Conservation (phyloP, 345 rosid genomes). For the Eucalyptus coolabah region DNA sequence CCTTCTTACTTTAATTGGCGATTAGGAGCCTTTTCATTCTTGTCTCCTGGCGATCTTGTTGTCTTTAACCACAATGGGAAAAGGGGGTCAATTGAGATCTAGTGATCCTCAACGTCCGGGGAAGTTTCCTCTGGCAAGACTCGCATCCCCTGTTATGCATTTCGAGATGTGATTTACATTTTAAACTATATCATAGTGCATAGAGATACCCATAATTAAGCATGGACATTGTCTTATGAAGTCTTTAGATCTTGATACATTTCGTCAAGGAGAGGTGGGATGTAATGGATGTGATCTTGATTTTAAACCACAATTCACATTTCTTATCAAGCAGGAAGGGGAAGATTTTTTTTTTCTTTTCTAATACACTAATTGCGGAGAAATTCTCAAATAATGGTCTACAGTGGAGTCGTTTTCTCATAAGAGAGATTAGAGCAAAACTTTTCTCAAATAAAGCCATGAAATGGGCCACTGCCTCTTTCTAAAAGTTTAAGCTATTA, state of each 20-base stretch:
- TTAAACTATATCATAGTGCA: neutral
- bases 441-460: neutral
- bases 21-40: neutral
- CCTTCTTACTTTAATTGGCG: neutral
- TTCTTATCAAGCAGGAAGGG: neutral
- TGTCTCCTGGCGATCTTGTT: neutral
- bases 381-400: neutral
- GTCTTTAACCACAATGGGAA: neutral
- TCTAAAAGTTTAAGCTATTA: too few relatives aligned
- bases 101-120: neutral
- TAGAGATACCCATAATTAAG: neutral
- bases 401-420: fast-evolving
- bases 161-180: neutral
- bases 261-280: neutral
- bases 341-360: neutral
- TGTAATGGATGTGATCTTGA: neutral
- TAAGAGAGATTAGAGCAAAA: neutral
- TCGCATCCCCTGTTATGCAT: neutral
- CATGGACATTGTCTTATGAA: neutral
- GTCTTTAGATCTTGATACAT: neutral
- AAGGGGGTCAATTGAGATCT: neutral
- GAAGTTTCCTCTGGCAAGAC: neutral
- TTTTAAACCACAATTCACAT: neutral
- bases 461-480: neutral
- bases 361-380: fast-evolving